Percentiles rank a stretch among this genome's conserved stretches.
phyloP scores from a whole-genome alignment of 495 filamentous ascomycete genomes.

The Clohesyomyces aquaticus region DNA sequence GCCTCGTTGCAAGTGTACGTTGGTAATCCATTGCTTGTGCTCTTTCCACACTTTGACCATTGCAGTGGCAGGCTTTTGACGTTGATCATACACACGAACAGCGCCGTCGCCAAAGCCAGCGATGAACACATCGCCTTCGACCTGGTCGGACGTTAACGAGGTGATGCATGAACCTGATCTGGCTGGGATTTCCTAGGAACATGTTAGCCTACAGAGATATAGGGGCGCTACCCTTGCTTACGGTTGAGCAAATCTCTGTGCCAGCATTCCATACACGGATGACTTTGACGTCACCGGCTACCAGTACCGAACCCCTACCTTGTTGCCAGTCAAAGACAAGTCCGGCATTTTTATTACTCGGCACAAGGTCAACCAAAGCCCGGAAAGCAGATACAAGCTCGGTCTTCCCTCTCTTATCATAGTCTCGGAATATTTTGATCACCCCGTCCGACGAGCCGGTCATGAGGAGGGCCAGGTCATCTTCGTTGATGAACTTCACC shows the following conservation, averaged over 20 bases:
- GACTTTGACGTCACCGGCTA: slow-evolving; percentile 93
- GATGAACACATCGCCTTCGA: slow-evolving; percentile 92
- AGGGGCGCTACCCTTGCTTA: slow-evolving; percentile 43
- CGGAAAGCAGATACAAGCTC: slow-evolving; percentile 93
- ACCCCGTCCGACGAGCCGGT: slow-evolving; percentile 94
- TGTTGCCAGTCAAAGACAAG: slow-evolving; percentile 99
- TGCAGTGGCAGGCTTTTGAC: slow-evolving; percentile 73
- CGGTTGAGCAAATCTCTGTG: slow-evolving; percentile 84
- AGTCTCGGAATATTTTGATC: slow-evolving; percentile 90
- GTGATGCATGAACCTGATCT: slow-evolving; percentile 96
- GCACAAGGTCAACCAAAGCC: slow-evolving; percentile 87
- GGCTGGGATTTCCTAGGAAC: slow-evolving; percentile 78
- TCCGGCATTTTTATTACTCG: slow-evolving; percentile 88
- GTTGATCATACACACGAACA: slow-evolving; percentile 90
- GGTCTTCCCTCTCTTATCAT: slow-evolving; percentile 69
- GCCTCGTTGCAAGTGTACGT: slow-evolving; percentile 95
- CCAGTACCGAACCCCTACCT: slow-evolving; percentile 88
- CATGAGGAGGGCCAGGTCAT: slow-evolving; percentile 92
- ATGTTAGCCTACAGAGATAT: neutral
- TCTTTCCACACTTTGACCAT: slow-evolving; percentile 98
- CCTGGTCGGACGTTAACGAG: slow-evolving; percentile 92
- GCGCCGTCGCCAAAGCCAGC: slow-evolving; percentile 98
- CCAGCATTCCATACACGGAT: slow-evolving; percentile 96
- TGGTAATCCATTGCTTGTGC: slow-evolving; percentile 90
- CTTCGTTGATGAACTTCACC: slow-evolving; percentile 95